phyloP scores from a whole-genome alignment of 73 alveolate genomes.

The Paramecium sonneborni region DNA sequence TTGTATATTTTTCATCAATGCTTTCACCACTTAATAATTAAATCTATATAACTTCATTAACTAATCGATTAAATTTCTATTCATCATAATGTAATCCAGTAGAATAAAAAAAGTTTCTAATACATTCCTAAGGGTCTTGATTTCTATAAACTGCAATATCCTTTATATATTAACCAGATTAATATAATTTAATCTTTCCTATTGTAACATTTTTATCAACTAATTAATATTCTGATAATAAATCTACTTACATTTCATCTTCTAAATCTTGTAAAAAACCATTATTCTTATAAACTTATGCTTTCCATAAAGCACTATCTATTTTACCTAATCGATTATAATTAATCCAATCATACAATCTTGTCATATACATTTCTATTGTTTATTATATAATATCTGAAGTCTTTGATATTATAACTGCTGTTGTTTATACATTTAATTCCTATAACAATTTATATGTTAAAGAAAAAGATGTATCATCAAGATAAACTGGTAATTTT shows the following conservation, averaged over 20 bases:
- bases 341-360: background rate
- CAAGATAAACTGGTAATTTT: background rate
- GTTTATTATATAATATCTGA: background rate
- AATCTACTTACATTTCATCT: background rate
- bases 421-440: background rate
- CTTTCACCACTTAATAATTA: background rate
- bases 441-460: background rate
- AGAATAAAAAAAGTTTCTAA: background rate
- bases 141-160: background rate
- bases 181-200: background rate
- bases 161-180: background rate
- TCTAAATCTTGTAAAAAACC: background rate
- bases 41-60: background rate
- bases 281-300: background rate
- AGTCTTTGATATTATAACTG: background rate
- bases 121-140: background rate
- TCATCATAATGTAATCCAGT: slow-evolving; percentile 10
- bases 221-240: background rate
- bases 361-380: background rate
- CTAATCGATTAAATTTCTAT: background rate
- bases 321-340: background rate
- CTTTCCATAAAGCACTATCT: slow-evolving; percentile 24
- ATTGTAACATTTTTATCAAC: background rate
- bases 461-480: background rate
- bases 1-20: background rate